Evolutionary conservation across 2,329 filamentous ascomycete species (phyloP), one percentile per base, ranked within the genome.

Genomic region (Penicillium sp.): DNA sequence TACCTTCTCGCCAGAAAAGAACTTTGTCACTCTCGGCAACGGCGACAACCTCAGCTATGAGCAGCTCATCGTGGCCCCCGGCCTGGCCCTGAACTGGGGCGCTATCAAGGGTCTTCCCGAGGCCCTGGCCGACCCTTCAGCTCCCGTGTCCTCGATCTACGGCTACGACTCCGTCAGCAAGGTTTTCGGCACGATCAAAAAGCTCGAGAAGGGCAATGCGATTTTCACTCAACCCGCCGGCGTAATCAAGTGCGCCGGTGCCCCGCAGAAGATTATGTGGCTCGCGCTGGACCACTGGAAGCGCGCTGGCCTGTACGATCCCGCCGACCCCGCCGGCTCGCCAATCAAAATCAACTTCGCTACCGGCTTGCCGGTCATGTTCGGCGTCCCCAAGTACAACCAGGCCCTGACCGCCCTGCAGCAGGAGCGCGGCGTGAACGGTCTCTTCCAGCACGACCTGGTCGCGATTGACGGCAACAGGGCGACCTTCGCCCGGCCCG

Each of bases 241-340:
- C 46, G 76, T 81, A 6, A 78, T 87, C 73, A 87, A 87, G 73
- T 87, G 85, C 61, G 85, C 85, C 2, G 85, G 85, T 44, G 85
- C 84, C 2, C 85, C 85, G 11, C 85, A 87, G 62, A 87, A 87
- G 73, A 75, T 81, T 66, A 82, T 87, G 83, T 87, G 85, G 85
- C 78, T 87, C 16, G 85, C 85, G 1, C 73, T 86, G 43, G 83
- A 87, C 66, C 72, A 84, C 71, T 87, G 85, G 85, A 84, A 82
- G 72, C 73, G 75, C 33, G 75, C 76, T 0, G 84, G 83, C 2
- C 69, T 84, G 3, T 86, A 86, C 71, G 69, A 80, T 55, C 66
- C 78, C 1, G 60, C 61, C 55, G 74, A 77, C 53, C 66, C 75
- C 0, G 66, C 75, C 1, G 49, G 51, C 6, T 84, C 82, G 0